These are phyloP conservation scores for Pseudisothecium myosuroides DNA, from an alignment of 225 moss, liverwort and hornwort species.

Conservation along the genomic window DNA sequence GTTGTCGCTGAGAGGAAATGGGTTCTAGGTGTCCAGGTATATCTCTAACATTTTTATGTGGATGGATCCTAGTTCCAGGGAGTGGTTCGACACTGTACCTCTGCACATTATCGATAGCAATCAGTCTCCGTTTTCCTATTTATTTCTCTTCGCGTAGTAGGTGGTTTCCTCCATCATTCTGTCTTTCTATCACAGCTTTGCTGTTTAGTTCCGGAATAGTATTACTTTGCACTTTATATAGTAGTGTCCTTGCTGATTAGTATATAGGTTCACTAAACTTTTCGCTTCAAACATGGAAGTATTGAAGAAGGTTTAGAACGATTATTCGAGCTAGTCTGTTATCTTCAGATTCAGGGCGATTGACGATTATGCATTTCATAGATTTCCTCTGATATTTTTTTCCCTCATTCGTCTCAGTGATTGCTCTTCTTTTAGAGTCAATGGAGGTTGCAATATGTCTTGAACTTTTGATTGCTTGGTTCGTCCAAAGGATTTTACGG, in stretches of 20 bases:
- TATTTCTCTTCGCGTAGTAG: background rate
- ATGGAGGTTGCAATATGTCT: background rate
- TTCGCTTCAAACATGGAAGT: background rate
- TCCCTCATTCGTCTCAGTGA: background rate
- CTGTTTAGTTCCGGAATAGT: background rate
- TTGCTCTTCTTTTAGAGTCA: background rate
- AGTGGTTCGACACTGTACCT: background rate
- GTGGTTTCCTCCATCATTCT: background rate
- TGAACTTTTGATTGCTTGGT: background rate
- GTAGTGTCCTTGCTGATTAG: background rate
- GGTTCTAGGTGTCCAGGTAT: constrained; percentile 44
- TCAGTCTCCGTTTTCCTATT: background rate
- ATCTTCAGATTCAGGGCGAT: background rate
- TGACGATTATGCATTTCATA: background rate
- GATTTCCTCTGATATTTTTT: background rate
- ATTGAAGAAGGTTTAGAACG: background rate
- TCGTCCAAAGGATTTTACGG: background rate
- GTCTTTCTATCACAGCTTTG: background rate
- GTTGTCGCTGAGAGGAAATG: constrained; percentile 52
- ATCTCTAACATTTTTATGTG: background rate
- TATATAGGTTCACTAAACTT: background rate
- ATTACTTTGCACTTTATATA: background rate
- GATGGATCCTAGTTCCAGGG: background rate
- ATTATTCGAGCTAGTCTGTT: background rate
- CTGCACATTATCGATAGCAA: background rate